Evolutionary conservation across 225 moss, liverwort and hornwort species (phyloP), one percentile per base, ranked within the genome.

Genomic region (Thuidium tamariscinum): DNA sequence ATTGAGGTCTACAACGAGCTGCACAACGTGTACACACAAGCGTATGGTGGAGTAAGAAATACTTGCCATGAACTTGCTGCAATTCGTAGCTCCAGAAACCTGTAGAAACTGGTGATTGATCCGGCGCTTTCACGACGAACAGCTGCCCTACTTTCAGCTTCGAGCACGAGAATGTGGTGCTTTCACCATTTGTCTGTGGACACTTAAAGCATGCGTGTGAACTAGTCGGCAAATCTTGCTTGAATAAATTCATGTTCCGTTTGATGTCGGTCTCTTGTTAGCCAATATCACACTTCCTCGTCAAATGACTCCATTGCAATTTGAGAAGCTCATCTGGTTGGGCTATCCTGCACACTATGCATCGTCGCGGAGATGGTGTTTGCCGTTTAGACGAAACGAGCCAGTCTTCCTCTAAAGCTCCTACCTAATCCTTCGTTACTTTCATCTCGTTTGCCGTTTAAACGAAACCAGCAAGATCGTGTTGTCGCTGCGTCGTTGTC

Each of bases 31-130:
- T 95, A 96, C 89, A 85, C 42, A 36, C 84, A 92, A 92, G 91
- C 95, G 57, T 95, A 94, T 77, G 84, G 80, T 71, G 95, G 92
- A 88, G 90, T 98, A 63, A 84, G 90, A 70, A 89, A 87, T 48
- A 86, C 94, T 32, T 95, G 93, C 83, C 88, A 85, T 83, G 90
- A 89, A 71, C 88, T 98, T 83, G 92, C 95, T 59, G 89, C 86
- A 29, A 59, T 96, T 60, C 88, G 90, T 83, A 88, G 84, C 84
- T 82, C 86, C 34, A 42, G 71, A 71, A 82, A 82, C 61, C 66
- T 71, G 55, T 87, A 89, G 88, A 74, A 55, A 37, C 16, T 77
- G 55, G 37, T 55, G 16, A 55, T 37, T 37, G 55, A 5, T 55
- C 10, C 10, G 77, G 55, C 37, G 16, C 25, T 55, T 55, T 77